phyloP scores from a whole-genome alignment of 2,329 filamentous ascomycete genomes.

The Arthrobotrys megalospora region DNA sequence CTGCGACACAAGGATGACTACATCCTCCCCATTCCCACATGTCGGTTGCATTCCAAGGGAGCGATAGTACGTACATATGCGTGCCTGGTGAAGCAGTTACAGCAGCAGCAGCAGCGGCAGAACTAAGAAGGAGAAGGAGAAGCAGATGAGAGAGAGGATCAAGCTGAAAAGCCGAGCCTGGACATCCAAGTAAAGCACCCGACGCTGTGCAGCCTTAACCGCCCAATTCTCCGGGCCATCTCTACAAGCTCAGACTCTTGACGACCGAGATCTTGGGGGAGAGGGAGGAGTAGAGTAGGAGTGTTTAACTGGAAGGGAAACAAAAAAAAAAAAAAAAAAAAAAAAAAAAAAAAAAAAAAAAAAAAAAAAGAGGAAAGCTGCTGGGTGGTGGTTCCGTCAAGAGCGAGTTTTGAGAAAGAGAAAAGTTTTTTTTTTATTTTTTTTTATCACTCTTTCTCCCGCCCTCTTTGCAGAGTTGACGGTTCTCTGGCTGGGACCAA shows the following conservation, averaged over 20 bases:
- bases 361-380: not conserved
- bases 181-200: slow-evolving; percentile 5
- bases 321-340: too few relatives aligned
- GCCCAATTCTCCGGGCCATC: slow-evolving; percentile 31
- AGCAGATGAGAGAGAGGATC: not conserved
- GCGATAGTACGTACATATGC: not conserved
- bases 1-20: slow-evolving; percentile 24
- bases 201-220: slow-evolving; percentile 19
- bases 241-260: not conserved
- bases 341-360: too few relatives aligned
- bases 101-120: too few relatives aligned
- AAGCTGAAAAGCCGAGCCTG: slow-evolving; percentile 4
- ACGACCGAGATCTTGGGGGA: too few relatives aligned
- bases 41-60: slow-evolving; percentile 8
- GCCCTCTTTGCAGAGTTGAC: not conserved
- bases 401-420: not conserved
- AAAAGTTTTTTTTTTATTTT: slow-evolving; percentile 13
- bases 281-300: too few relatives aligned
- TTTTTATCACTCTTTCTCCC: slow-evolving; percentile 1
- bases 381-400: not conserved
- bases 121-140: not conserved
- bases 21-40: slow-evolving; percentile 1
- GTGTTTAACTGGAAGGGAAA: too few relatives aligned
- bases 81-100: slow-evolving; percentile 13
- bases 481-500: too few relatives aligned